A percentile compares a stretch with the other conserved stretches of the same genome.
Evolutionary conservation across 2,329 filamentous ascomycete genomes (phyloP).

Genomic region (Metarhizium anisopliae): DNA sequence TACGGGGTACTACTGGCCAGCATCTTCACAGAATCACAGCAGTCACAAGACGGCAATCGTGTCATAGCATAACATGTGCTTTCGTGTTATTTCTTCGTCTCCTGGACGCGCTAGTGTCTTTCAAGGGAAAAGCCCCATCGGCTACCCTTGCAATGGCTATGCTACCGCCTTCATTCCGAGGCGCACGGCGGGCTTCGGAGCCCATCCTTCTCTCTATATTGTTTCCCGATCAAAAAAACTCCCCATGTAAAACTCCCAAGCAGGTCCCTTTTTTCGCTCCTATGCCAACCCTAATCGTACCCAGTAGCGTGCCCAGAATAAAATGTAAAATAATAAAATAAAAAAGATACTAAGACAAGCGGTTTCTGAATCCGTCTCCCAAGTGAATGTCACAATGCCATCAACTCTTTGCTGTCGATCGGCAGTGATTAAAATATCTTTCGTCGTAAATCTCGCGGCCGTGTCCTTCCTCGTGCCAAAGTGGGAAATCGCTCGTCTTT

Average conservation of each 20-base stretch:
- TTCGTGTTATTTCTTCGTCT: background rate
- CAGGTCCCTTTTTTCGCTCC: background rate
- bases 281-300: background rate
- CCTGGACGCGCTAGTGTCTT: background rate
- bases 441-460: constrained; percentile 8
- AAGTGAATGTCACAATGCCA: constrained; percentile 6
- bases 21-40: no score
- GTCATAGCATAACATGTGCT: no score
- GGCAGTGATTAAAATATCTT: constrained; percentile 7
- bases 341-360: background rate
- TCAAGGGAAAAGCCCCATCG: background rate
- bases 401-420: background rate
- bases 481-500: background rate
- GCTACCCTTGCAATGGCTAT: background rate
- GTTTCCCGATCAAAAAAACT: background rate
- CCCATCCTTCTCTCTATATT: background rate
- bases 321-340: background rate
- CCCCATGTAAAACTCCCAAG: background rate
- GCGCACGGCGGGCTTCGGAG: constrained; percentile 1
- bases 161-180: background rate
- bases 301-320: background rate
- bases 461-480: constrained; percentile 7
- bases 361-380: constrained; percentile 1
- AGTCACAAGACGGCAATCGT: no score
- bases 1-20: no score